Evolutionary conservation across 768 basidiomycete species (phyloP), one percentile per base, ranked within the genome.

Genomic region (Rossbeevera mucosa): DNA sequence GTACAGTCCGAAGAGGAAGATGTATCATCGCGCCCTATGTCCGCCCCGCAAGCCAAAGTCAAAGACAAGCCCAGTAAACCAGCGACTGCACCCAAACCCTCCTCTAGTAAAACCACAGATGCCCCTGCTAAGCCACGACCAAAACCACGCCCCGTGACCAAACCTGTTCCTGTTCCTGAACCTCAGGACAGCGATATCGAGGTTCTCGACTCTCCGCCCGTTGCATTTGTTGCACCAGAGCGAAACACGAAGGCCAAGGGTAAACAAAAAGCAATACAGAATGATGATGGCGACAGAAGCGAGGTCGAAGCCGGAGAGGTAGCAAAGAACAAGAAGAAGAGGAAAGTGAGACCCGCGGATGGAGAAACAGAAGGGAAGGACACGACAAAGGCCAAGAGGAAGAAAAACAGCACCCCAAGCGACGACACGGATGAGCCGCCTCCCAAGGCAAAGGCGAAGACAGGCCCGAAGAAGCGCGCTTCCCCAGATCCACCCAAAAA

Each of bases 241-340:
- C 61, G 47, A 55, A 54, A 55, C 26, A 36, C 56, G 22, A 73
- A 71, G 44, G 54, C 49, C 12, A 74, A 71, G 55, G 72, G 72
- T 1, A 81, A 79, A 55, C 70, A 71, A 44, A 77, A 72, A 51
- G 69, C 51, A 6, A 26, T 21, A 33, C 63, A 57, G n/a, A n/a
- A n/a, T 1, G 56, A 59, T 7, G 65, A 53, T 45, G 59, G 52
- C 4, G 49, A 43, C 7, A 52, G 29, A 49, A 55, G 56, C 26
- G 52, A 65, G 50, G 18, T 47, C 51, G 59, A 57, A 47, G 29
- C 54, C 22, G 54, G 58, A 52, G 65, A 61, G 16, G 66, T 65
- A 53, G 59, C 16, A 43, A 66, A 70, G 29, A 71, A 67, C 47
- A 68, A 58, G 26, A 68, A 65, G 47, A 53, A 57, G 47, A 36